Evolutionary conservation across 192 early-diverging fungal genomes (phyloP).

Genomic region (Mortierella claussenii): DNA sequence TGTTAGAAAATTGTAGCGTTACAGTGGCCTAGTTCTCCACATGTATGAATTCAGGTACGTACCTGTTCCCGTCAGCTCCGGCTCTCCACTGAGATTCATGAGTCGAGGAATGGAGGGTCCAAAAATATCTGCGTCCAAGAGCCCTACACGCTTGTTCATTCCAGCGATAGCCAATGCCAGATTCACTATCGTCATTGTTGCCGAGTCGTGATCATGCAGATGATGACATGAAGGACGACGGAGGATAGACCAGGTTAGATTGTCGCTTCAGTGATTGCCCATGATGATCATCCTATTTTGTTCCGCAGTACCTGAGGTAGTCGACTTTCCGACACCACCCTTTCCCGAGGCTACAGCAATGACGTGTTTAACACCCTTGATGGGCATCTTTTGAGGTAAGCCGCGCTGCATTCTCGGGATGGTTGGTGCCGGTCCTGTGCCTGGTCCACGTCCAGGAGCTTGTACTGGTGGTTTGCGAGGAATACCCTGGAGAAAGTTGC

Average conservation of each 20-base stretch:
- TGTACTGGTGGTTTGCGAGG: slow-evolving; percentile 53
- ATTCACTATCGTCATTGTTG: slow-evolving; percentile 67
- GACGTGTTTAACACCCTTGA: slow-evolving; percentile 78
- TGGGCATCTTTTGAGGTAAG: slow-evolving; percentile 72
- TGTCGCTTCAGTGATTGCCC: not conserved
- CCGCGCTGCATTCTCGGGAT: slow-evolving; percentile 70
- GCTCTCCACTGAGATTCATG: slow-evolving; percentile 84
- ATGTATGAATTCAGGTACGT: not conserved
- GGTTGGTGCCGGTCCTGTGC: slow-evolving; percentile 39
- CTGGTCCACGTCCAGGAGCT: slow-evolving; percentile 25
- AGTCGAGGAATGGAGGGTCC: slow-evolving; percentile 89
- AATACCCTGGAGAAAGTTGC: slow-evolving; percentile 53
- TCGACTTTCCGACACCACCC: slow-evolving; percentile 94
- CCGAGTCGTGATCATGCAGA: too few relatives aligned
- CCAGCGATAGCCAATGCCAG: slow-evolving; percentile 73
- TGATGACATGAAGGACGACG: too few relatives aligned
- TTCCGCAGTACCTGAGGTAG: slow-evolving; percentile 70
- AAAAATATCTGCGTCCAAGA: slow-evolving; percentile 94
- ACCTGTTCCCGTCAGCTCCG: slow-evolving; percentile 70
- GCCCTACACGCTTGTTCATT: slow-evolving; percentile 70
- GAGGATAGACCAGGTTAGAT: too few relatives aligned
- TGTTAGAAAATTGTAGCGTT: too few relatives aligned
- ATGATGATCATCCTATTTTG: not conserved
- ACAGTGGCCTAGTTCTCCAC: not conserved
- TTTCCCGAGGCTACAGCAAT: slow-evolving; percentile 90